These are phyloP conservation scores for Spiraea crenata DNA, from an alignment of 331 rosid genomes.

Conservation along the genomic window DNA sequence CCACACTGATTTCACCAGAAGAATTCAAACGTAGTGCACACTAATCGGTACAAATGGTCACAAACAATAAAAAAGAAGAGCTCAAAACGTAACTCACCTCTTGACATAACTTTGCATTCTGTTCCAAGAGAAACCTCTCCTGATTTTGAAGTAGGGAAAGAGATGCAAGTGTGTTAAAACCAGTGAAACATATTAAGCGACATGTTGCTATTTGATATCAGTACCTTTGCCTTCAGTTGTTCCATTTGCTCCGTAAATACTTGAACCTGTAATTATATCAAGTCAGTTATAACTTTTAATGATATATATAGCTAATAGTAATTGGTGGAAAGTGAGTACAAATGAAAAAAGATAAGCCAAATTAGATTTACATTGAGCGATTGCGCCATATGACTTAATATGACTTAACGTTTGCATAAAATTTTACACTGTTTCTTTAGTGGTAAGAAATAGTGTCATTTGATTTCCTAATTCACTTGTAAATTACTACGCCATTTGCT, in stretches of 20 bases:
- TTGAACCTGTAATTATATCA: slow-evolving; percentile 38
- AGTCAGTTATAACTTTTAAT: background rate
- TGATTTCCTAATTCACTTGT: too few species aligned
- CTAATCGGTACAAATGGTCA: too few species aligned
- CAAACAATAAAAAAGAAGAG: background rate
- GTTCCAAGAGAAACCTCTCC: slow-evolving; percentile 47
- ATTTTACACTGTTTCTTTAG: too few species aligned
- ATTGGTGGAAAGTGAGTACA: background rate
- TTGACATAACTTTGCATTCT: slow-evolving; percentile 37
- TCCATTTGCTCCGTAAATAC: slow-evolving; percentile 35
- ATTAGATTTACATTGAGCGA: too few species aligned
- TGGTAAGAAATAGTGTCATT: too few species aligned
- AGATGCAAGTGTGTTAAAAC: too few species aligned
- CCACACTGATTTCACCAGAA: background rate
- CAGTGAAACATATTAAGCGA: background rate
- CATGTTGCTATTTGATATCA: too few species aligned
- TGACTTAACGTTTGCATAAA: too few species aligned
- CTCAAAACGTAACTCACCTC: slow-evolving; percentile 30
- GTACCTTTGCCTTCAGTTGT: slow-evolving; percentile 52
- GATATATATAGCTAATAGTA: background rate
- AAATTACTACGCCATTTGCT: too few species aligned
- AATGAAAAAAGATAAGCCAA: too few species aligned
- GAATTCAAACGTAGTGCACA: too few species aligned
- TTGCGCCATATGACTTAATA: too few species aligned
- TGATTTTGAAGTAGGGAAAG: slow-evolving; percentile 22